Evolutionary conservation across 164 flowering plant genomes (phyloP).

Genomic region (Platanus orientalis): DNA sequence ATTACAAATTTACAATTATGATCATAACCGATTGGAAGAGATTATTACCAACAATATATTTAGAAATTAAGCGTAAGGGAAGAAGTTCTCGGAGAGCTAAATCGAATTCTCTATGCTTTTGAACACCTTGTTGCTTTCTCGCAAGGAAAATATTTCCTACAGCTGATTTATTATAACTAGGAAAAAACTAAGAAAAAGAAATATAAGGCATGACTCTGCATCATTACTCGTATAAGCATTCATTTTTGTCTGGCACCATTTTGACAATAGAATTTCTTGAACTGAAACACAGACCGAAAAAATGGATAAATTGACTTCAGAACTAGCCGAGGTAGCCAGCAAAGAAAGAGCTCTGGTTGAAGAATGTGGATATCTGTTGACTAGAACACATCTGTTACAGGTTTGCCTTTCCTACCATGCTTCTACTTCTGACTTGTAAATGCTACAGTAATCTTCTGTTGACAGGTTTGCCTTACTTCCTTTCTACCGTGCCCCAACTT

Average conservation of each 20-base stretch:
- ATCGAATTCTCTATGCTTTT: background rate
- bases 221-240: too few species aligned
- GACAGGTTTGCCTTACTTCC: background rate
- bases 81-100: background rate
- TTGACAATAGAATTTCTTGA: conserved; percentile 2
- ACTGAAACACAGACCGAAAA: conserved; percentile 53
- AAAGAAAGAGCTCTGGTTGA: conserved; percentile 51
- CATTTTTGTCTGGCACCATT: too few species aligned
- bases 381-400: conserved; percentile 44
- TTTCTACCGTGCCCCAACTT: background rate
- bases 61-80: background rate
- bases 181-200: too few species aligned
- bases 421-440: background rate
- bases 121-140: too few species aligned
- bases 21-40: too few species aligned
- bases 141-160: too few species aligned
- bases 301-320: conserved; percentile 44
- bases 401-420: conserved; percentile 24
- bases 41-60: too few species aligned
- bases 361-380: conserved; percentile 59
- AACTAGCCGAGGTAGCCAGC: conserved; percentile 49
- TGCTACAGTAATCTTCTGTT: background rate
- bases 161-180: too few species aligned
- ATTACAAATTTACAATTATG: too few species aligned
- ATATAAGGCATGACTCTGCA: too few species aligned